phyloP scores from a whole-genome alignment of 495 filamentous ascomycete genomes.

The Penicillium ochrochloron region DNA sequence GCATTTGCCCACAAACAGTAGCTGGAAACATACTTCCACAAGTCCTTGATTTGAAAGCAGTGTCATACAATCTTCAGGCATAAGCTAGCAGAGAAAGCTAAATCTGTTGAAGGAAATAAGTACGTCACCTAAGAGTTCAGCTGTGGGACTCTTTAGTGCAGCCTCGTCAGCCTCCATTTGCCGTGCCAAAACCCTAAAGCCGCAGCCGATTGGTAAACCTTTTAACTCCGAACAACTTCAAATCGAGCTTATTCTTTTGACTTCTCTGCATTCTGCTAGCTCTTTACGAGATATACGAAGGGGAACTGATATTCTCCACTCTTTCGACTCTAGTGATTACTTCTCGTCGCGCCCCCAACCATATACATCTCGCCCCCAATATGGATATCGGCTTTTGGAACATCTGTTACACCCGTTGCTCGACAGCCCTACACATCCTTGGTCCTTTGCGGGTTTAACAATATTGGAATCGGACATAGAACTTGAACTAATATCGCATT shows the following conservation, averaged over 20 bases:
- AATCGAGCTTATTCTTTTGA: neutral
- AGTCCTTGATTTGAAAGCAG: neutral
- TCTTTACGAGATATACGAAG: neutral
- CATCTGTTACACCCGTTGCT: neutral
- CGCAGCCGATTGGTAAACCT: neutral
- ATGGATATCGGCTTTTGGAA: neutral
- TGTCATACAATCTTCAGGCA: no score
- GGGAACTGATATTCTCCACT: neutral
- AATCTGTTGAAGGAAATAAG: neutral
- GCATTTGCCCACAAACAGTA: neutral
- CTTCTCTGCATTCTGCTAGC: neutral
- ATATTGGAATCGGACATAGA: neutral
- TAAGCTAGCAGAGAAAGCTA: no score
- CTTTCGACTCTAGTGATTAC: neutral
- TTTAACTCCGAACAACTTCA: neutral
- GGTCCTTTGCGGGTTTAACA: neutral
- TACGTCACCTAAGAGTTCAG: neutral
- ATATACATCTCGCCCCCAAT: neutral
- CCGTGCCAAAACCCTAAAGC: constrained; percentile 8
- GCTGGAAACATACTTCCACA: neutral
- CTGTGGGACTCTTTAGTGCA: neutral
- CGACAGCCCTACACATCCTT: neutral
- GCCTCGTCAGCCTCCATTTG: no score
- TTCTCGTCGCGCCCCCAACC: neutral
- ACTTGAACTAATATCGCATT: neutral